Evolutionary conservation across 2,329 filamentous ascomycete genomes (phyloP).

Genomic region (Beauveria bassiana): DNA sequence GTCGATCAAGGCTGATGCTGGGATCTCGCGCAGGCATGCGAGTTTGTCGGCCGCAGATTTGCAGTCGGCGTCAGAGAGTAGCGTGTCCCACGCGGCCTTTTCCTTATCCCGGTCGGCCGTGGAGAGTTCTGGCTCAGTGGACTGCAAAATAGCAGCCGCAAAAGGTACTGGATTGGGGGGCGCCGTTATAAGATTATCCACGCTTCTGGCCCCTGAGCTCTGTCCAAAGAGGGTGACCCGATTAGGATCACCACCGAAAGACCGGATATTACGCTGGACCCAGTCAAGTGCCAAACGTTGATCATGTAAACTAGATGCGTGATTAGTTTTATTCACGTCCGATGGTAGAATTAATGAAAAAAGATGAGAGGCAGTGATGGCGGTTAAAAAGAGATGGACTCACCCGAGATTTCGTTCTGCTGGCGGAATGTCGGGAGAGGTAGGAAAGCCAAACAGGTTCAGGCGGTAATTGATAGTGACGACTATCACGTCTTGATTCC

Average conservation of each 20-base stretch:
- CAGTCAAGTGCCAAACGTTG: conserved; percentile 50
- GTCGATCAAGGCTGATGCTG: conserved; percentile 11
- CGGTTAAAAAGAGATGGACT: not conserved
- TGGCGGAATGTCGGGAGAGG: conserved; percentile 18
- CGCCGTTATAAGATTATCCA: conserved; percentile 24
- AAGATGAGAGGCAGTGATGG: not conserved
- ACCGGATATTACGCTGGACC: conserved; percentile 52
- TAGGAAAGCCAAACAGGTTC: conserved; percentile 34
- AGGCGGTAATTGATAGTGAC: conserved; percentile 39
- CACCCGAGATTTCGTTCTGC: conserved; percentile 19
- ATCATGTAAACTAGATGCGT: conserved; percentile 27
- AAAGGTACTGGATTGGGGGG: conserved; percentile 23
- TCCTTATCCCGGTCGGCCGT: not conserved
- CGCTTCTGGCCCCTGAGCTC: conserved; percentile 45
- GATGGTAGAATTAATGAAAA: not conserved
- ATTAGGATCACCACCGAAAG: conserved; percentile 55
- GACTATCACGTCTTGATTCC: conserved; percentile 35
- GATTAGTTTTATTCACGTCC: not conserved
- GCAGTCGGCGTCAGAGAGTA: conserved; percentile 12
- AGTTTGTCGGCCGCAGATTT: conserved; percentile 1
- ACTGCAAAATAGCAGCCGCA: conserved; percentile 21
- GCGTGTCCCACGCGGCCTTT: not conserved
- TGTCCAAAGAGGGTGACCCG: conserved; percentile 57
- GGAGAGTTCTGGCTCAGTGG: conserved; percentile 10
- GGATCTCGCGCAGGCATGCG: conserved; percentile 19